Base-by-base conservation (phyloP, 2,329 filamentous ascomycete genomes). In the Leptographium galeiforme region DNA sequence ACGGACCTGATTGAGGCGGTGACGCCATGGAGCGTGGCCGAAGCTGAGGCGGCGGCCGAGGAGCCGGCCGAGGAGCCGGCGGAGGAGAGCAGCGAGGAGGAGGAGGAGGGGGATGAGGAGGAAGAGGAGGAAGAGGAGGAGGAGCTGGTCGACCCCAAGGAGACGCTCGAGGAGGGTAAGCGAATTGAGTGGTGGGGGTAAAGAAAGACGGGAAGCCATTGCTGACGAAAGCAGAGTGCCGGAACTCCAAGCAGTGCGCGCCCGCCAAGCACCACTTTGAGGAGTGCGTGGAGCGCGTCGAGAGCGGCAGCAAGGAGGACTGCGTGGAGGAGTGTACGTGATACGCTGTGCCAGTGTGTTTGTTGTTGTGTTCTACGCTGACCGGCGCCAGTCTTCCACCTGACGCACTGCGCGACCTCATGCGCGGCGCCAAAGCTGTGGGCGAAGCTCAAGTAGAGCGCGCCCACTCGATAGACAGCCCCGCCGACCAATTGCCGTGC, bases 241-340 rank as follows among this genome's bases (percentile, higher is more conserved):
- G 81, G 72, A 82, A 91, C 70, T 89, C 89, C 60, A 79, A 85
- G 70, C 76, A 87, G 71, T 98, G 93, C 74, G 78, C 84, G 57
- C 84, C 85, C 56, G 80, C 81, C 67, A 98, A 97, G 83, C 91
- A 97, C 79, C 93, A 98, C 80, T 97, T 86, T 70, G 91, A 97
- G 61, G 89, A 96, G 75, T 98, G 93, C 71, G 89, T 91, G 63
- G 90, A 95, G 81, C 89, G 93, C 64, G 93, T 98, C 63, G 81
- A 89, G 65, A 80, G 85, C 62, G 79, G 84, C 60, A 82, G 85
- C 63, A 82, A 87, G 65, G 93, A 98, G 80, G 90, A 97, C 76
- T 98, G 93, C 66, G 89, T 97, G 62, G 93, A 98, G 78, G 93
- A 98, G 78, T 98, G 93, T 97, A 85, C 73, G 90, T 63, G n/a